Evolutionary conservation across 1,284 basidiomycete species (phyloP).

Genomic region (Waitea zeae): DNA sequence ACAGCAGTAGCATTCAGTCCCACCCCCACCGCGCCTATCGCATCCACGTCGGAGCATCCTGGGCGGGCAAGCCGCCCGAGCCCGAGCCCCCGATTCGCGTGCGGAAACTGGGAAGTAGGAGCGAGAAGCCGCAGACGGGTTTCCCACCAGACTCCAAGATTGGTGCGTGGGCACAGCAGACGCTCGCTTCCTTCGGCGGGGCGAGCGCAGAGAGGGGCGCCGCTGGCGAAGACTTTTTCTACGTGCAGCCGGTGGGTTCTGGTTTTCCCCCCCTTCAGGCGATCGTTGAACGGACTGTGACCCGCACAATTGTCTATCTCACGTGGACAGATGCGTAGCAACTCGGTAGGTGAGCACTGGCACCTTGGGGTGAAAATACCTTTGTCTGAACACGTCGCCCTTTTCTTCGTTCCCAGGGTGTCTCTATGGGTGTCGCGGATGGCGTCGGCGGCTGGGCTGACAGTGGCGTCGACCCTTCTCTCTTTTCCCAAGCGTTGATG

Average conservation of each 20-base stretch:
- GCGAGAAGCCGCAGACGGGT: neutral
- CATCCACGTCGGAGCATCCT: neutral
- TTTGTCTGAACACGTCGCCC: constrained; percentile 6
- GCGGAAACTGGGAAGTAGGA: neutral
- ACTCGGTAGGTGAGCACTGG: constrained; percentile 42
- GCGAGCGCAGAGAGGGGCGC: no score
- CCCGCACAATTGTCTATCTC: constrained; percentile 1
- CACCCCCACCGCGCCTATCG: neutral
- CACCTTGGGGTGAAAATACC: neutral
- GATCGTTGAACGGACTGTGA: neutral
- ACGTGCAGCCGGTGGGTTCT: constrained; percentile 45
- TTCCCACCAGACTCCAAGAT: neutral
- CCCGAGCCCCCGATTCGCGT: neutral
- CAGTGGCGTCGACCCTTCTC: constrained; percentile 69
- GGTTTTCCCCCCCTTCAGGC: constrained; percentile 1
- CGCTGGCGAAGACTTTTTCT: constrained; percentile 71
- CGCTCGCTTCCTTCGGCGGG: neutral
- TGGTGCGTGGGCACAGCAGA: neutral
- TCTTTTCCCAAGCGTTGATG: constrained; percentile 52
- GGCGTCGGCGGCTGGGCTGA: constrained; percentile 60
- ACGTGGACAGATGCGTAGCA: constrained; percentile 56
- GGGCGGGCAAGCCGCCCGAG: neutral
- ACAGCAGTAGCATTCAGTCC: no score
- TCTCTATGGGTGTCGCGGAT: constrained; percentile 60
- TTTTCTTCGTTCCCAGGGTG: no score